Conservation (phyloP, 2,329 filamentous ascomycete genomes). For the Keithomyces neogunnii region DNA sequence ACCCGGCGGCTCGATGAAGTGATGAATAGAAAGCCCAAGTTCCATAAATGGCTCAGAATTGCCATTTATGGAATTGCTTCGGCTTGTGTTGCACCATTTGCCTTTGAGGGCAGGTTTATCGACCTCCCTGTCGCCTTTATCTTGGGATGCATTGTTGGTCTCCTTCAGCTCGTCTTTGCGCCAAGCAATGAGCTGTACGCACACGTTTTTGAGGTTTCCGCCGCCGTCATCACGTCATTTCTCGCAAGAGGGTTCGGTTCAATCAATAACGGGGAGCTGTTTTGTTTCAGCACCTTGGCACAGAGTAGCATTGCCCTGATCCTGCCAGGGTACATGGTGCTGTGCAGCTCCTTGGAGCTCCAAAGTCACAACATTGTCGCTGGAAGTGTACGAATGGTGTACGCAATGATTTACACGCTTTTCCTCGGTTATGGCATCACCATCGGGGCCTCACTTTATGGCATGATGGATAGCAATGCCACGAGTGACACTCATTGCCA, state of each 20-base stretch:
- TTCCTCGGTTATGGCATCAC: slow-evolving; percentile 70
- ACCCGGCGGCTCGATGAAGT: slow-evolving; percentile 51
- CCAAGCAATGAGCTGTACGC: slow-evolving; percentile 65
- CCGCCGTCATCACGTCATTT: slow-evolving; percentile 59
- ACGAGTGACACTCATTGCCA: slow-evolving; percentile 34
- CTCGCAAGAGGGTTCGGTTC: slow-evolving; percentile 62
- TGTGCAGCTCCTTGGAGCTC: slow-evolving; percentile 50
- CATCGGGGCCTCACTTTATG: slow-evolving; percentile 58
- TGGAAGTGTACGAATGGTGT: slow-evolving; percentile 67
- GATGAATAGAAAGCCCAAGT: slow-evolving; percentile 36
- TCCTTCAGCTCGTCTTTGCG: slow-evolving; percentile 65
- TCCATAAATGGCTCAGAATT: slow-evolving; percentile 46
- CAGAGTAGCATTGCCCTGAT: slow-evolving; percentile 72
- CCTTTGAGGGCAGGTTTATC: slow-evolving; percentile 67
- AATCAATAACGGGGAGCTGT: slow-evolving; percentile 47
- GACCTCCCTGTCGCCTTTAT: slow-evolving; percentile 72
- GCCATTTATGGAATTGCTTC: slow-evolving; percentile 69
- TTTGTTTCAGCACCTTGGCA: slow-evolving; percentile 64
- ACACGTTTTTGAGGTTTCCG: slow-evolving; percentile 43
- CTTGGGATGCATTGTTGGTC: slow-evolving; percentile 64
- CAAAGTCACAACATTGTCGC: slow-evolving; percentile 64
- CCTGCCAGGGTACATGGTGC: slow-evolving; percentile 49
- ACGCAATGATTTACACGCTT: slow-evolving; percentile 66
- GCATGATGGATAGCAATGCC: slow-evolving; percentile 50
- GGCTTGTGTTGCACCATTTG: slow-evolving; percentile 69